Base-by-base conservation (phyloP, 768 basidiomycete genomes). In the Suillus brevipes region DNA sequence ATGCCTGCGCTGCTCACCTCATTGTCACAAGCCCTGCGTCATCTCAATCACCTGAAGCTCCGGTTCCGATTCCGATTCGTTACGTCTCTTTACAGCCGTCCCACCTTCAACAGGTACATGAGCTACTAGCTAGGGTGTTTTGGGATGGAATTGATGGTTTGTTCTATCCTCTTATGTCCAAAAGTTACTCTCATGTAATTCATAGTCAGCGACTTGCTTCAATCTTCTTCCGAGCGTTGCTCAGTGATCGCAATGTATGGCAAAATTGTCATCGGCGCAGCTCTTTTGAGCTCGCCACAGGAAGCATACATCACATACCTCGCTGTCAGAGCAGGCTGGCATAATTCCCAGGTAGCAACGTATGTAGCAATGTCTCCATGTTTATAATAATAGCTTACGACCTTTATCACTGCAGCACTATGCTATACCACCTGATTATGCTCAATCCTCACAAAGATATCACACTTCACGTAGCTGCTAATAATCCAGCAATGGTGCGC, bases 221-320 rank as follows among this genome's bases (percentile, higher is more conserved):
- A 88, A 52, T 87, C 87, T 67, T 80, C 78, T 5, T 90, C 92
- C 1, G 90, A 91, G 69, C 83, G 83, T 42, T 90, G 86, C 53
- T 94, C 92, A 0, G 82, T 94, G n/a, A 79, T 94, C 34, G 91
- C 90, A 4, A 81, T 80, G 64, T 92, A 92, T 76, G 89, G 87
- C 64, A 75, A 75, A 49, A 79, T 92, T 13, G 90, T 94, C 6
- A 82, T 94, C 9, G 92, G 92, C 18, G 84, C 85, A 20, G 90
- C 89, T 14, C 84, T 94, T 65, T 77, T 93, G 65, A 91, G 88
- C 73, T 92, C 90, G 28, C 92, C 92, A 0, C 84, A 84, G 58
- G 90, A 92, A 73, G 88, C 90, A 4, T 94, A 94, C 70, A 91
- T 94, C 61, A 92, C 91, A 23, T 94, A 92, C 67, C 81, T 94